Base-by-base conservation (phyloP, 306 rosid species). In the Heteromeles arbutifolia region DNA sequence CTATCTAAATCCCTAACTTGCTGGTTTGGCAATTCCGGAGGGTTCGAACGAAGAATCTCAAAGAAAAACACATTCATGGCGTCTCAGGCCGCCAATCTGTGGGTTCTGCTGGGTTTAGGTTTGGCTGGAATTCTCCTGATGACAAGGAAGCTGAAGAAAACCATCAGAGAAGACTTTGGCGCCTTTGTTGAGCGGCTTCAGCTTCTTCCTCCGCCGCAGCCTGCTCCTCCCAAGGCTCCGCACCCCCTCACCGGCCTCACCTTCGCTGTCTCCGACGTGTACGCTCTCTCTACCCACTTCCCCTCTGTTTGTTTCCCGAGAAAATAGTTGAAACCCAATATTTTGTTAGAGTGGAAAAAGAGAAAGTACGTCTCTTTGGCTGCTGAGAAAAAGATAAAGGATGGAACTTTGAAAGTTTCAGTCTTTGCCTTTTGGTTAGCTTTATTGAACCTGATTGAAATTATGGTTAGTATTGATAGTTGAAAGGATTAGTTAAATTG, bases 171-270 rank as follows among this genome's bases (percentile, higher is more conserved):
- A 43, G 99, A 96, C 74, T 96, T 92, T 13, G 98, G 99, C 28
- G 99, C 99, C 75, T 92, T 96, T 56, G 43, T 92, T 34, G 71
- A 80, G 48, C 88, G 82, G 84, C 80, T 96, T 79, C 85, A 86
- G 37, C 89, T 96, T 0, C 88, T 87, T 70, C 99, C 99, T 81
- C 99, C 98, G 21, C 97, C 98, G 0, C 98, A 85, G 76, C 98
- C 99, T 1, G 92, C 97, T 72, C 99, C 99, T 37, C 98, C 99
- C 19, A 96, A 89, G 78, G 99, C 99, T 64, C 99, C 97, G 67
- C 98, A 96, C 22, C 99, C 94, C 0, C 98, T 96, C 72, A 84
- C 97, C 56, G 85, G 84, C 15, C 93, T 96, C 82, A 78, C 97
- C 65, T 96, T 96, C 75, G 94, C 96, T 7, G 84, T 92, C 34